phyloP scores from a whole-genome alignment of 2,329 filamentous ascomycete genomes.

The Hypocrella siamensis region DNA sequence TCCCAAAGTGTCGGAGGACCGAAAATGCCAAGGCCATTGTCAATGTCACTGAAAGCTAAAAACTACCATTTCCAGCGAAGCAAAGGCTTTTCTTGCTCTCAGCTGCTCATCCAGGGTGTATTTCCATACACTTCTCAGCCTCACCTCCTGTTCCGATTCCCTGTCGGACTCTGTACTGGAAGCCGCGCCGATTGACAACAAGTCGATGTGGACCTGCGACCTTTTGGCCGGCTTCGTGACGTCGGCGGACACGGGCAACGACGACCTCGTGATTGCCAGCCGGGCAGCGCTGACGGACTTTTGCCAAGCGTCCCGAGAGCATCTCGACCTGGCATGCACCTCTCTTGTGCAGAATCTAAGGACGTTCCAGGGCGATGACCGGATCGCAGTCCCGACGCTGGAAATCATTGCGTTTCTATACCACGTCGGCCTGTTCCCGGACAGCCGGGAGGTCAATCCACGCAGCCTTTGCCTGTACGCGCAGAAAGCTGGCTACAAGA shows the following conservation, averaged over 20 bases:
- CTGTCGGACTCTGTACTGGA: slow-evolving; percentile 20
- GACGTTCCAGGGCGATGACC: slow-evolving; percentile 42
- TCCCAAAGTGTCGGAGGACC: background rate
- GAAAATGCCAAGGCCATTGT: background rate
- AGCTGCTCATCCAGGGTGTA: slow-evolving; percentile 45
- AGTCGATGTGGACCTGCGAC: slow-evolving; percentile 26
- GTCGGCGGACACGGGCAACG: slow-evolving; percentile 64
- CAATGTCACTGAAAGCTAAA: slow-evolving; percentile 6
- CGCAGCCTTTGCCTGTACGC: slow-evolving; percentile 51
- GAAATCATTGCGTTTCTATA: slow-evolving; percentile 67
- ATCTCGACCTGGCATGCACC: slow-evolving; percentile 28
- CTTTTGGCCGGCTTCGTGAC: slow-evolving; percentile 54
- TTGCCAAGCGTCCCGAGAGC: slow-evolving; percentile 23
- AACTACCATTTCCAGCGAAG: slow-evolving; percentile 16
- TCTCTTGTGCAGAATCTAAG: slow-evolving; percentile 40
- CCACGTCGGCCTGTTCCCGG: slow-evolving; percentile 38
- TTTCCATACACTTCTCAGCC: slow-evolving; percentile 36
- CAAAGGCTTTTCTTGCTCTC: slow-evolving; percentile 17
- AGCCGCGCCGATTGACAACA: slow-evolving; percentile 15
- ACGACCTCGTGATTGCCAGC: slow-evolving; percentile 55
- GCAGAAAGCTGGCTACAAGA: slow-evolving; percentile 72
- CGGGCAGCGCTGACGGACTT: slow-evolving; percentile 46
- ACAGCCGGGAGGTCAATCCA: slow-evolving; percentile 21
- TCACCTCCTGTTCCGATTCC: slow-evolving; percentile 21
- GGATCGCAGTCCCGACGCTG: slow-evolving; percentile 58